A percentile compares a stretch with the other conserved stretches of the same genome.
Conservation (phyloP, 2,329 filamentous ascomycete genomes). For the Daldinia sp. region DNA sequence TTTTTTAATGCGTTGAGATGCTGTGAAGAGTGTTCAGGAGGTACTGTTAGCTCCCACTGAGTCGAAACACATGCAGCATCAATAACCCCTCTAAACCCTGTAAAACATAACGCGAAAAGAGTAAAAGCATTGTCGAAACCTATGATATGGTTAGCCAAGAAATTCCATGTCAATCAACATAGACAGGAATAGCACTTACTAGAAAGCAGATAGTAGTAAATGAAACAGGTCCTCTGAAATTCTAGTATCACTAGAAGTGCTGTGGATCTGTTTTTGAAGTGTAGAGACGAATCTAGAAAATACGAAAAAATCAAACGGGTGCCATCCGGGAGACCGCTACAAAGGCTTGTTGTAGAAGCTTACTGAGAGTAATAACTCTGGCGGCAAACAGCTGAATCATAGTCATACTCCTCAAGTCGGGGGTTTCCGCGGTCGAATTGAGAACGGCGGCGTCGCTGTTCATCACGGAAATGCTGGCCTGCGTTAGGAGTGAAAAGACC, state of each 20-base stretch:
- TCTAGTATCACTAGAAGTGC: constrained; percentile 3
- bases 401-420: constrained; percentile 69
- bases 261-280: not conserved
- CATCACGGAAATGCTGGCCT: constrained; percentile 75
- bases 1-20: not conserved
- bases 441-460: constrained; percentile 78
- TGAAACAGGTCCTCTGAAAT: not conserved
- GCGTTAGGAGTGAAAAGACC: constrained; percentile 83
- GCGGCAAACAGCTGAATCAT: constrained; percentile 54
- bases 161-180: not conserved
- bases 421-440: constrained; percentile 84
- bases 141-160: constrained; percentile 4
- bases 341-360: constrained; percentile 1
- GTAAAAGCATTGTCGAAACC: constrained; percentile 10
- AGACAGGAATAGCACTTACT: not conserved
- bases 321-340: not conserved
- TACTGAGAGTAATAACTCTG: constrained; percentile 47
- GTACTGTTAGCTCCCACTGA: not conserved
- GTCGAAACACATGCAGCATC: not conserved
- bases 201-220: constrained; percentile 3
- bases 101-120: constrained; percentile 1
- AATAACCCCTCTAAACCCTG: constrained; percentile 1
- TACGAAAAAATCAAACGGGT: not conserved
- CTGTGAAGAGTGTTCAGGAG: not conserved
- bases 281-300: not conserved